Evolutionary conservation across 176 grass and related monocot species (phyloP).

Genomic region (Zoysia pacifica): DNA sequence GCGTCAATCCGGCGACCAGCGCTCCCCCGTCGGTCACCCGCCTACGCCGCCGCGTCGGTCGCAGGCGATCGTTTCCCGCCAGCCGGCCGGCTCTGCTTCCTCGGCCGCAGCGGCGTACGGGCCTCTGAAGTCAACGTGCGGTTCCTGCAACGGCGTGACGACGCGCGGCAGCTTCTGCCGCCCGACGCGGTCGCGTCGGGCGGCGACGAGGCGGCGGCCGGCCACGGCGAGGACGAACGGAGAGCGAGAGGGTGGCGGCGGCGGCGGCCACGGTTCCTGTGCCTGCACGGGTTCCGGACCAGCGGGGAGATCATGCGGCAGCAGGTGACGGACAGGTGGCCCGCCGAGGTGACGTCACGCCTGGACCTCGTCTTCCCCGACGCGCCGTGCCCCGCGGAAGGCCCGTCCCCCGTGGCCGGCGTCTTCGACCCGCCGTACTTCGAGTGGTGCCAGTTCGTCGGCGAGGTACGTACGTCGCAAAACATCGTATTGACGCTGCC

Average conservation of each 20-base stretch:
- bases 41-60: not conserved
- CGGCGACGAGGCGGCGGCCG: too few species aligned
- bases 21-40: not conserved
- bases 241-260: too few species aligned
- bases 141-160: not conserved
- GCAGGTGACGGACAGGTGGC: constrained; percentile 84
- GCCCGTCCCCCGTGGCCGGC: constrained; percentile 63
- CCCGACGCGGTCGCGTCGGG: not conserved
- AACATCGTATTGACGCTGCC: not conserved
- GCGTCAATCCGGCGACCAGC: not conserved
- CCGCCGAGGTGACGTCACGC: constrained; percentile 55
- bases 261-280: constrained; percentile 61
- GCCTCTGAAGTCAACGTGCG: not conserved
- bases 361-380: constrained; percentile 88
- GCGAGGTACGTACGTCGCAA: constrained; percentile 29
- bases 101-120: not conserved
- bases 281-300: constrained; percentile 90
- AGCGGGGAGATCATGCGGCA: constrained; percentile 85
- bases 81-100: not conserved
- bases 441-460: constrained; percentile 83
- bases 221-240: too few species aligned
- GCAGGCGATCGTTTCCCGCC: not conserved
- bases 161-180: not conserved
- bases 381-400: constrained; percentile 72
- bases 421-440: constrained; percentile 74